These are phyloP conservation scores for Malassezia yamatoensis DNA, from an alignment of 1,284 basidiomycete species.

Conservation along the genomic window DNA sequence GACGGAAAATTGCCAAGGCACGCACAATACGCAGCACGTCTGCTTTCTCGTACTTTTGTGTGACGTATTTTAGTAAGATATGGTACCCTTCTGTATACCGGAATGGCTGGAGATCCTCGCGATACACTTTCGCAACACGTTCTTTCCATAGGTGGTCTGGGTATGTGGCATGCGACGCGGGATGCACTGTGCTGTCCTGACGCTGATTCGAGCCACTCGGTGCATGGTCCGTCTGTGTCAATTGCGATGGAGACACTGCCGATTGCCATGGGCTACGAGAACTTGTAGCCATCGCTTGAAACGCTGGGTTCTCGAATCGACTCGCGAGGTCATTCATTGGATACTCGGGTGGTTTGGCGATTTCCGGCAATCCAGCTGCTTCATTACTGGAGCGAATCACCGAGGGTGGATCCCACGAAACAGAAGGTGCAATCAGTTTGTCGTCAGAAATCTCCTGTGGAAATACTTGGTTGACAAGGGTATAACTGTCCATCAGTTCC, in stretches of 20 bases:
- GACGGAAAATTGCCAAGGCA: slow-evolving; percentile 84
- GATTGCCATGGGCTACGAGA: background rate
- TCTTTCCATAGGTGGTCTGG: slow-evolving; percentile 26
- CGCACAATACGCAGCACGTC: slow-evolving; percentile 88
- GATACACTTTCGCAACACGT: slow-evolving; percentile 39
- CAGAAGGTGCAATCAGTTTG: background rate
- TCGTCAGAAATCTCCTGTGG: background rate
- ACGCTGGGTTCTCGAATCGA: no score
- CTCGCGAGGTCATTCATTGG: background rate
- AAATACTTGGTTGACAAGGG: slow-evolving; percentile 5
- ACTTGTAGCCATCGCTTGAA: background rate
- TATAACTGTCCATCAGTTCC: slow-evolving; percentile 27
- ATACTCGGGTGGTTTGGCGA: background rate
- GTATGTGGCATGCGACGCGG: background rate
- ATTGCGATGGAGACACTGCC: background rate
- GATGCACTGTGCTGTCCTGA: background rate
- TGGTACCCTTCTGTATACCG: slow-evolving; percentile 47
- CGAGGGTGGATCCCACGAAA: background rate
- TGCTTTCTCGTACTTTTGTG: slow-evolving; percentile 68
- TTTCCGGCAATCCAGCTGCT: background rate
- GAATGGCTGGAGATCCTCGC: slow-evolving; percentile 34
- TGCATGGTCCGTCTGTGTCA: no score
- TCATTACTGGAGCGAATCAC: background rate
- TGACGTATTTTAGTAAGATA: slow-evolving; percentile 45
- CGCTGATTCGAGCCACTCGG: no score